A percentile compares a stretch with the other conserved stretches of the same genome.
Conservation (phyloP, 305 asterid species). For the Fraxinus sp. region DNA sequence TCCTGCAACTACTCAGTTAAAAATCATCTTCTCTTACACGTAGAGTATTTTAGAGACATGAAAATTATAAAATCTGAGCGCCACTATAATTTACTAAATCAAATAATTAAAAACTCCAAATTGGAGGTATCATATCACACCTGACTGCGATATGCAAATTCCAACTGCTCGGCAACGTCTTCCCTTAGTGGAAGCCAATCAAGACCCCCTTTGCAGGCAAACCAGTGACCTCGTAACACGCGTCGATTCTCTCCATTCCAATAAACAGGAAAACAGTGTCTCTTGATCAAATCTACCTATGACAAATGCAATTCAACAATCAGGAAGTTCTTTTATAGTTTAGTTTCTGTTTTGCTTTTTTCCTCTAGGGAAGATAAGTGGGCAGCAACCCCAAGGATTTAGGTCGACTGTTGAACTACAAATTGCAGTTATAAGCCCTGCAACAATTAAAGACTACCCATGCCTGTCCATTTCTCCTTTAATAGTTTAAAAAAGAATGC, state of each 20-base stretch:
- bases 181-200: constrained; percentile 98
- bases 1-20: not conserved
- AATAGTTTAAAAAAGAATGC: not conserved
- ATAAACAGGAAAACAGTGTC: constrained; percentile 96
- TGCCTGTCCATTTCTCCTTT: not conserved
- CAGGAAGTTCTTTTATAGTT: not conserved
- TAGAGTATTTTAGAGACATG: not conserved
- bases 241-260: constrained; percentile 95
- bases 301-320: constrained; percentile 22
- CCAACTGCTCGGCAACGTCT: constrained; percentile 95
- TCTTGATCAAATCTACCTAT: constrained; percentile 88
- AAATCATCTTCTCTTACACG: not conserved
- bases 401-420: not conserved
- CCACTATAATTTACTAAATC: constrained; percentile 6
- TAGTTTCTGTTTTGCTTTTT: not conserved
- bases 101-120: constrained; percentile 17
- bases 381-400: not conserved
- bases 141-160: constrained; percentile 89
- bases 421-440: not conserved
- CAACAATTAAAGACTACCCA: not conserved
- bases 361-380: not conserved
- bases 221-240: constrained; percentile 97
- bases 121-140: constrained; percentile 37
- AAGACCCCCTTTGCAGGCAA: constrained; percentile 91
- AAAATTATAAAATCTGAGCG: not conserved